Percentiles rank a stretch among this genome's conserved stretches.
Conservation (phyloP, 1,284 basidiomycete genomes). For the Cutaneotrichosporon sp. region DNA sequence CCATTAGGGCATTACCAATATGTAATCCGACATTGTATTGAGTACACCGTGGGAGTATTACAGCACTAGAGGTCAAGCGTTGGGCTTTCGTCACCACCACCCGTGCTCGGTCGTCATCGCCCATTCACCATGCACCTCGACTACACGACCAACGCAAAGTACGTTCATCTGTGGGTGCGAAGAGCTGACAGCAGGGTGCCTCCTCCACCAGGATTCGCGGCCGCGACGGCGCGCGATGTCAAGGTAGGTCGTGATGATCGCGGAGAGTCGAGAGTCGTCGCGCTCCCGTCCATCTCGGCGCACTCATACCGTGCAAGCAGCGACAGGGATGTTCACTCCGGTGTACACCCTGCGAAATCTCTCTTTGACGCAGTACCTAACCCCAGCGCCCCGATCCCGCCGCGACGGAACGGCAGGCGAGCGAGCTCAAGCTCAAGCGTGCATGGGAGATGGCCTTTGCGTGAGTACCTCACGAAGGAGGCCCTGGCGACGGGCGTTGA, state of each 20-base stretch:
- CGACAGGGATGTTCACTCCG: not conserved
- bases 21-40: no score
- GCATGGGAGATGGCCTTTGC: slow-evolving; percentile 81
- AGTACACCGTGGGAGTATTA: no score
- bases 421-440: slow-evolving; percentile 65
- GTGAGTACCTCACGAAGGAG: slow-evolving; percentile 22
- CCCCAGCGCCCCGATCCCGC: not conserved
- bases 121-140: slow-evolving; percentile 8
- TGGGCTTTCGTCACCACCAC: no score
- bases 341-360: not conserved
- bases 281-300: not conserved
- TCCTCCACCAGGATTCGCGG: slow-evolving; percentile 11
- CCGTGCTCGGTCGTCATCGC: not conserved
- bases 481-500: no score
- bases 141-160: slow-evolving; percentile 2
- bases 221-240: slow-evolving; percentile 3
- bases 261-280: not conserved
- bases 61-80: no score
- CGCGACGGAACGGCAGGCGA: slow-evolving; percentile 21
- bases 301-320: not conserved
- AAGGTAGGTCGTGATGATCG: slow-evolving; percentile 7
- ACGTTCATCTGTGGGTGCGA: not conserved
- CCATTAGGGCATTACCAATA: no score
- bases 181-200: slow-evolving; percentile 5
- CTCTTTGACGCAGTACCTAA: not conserved